Evolutionary conservation across 306 rosid genomes (phyloP), one percentile per base, ranked within the genome.

Genomic region (Begonia masoniana): DNA sequence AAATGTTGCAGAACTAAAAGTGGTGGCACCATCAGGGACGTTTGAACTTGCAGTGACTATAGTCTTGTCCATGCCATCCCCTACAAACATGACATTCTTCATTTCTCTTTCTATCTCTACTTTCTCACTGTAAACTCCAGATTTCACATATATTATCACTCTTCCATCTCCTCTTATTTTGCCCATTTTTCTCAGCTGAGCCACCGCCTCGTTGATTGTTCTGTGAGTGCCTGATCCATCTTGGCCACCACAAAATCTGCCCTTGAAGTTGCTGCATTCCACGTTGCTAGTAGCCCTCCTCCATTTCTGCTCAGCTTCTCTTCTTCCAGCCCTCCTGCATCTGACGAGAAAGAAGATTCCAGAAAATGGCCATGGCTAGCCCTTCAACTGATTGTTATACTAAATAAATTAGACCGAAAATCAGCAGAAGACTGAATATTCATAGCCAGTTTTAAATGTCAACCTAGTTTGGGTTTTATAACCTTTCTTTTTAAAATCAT

Each of bases 51-150:
- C 62, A 12, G 76, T 75, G 73, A 77, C 47, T 0, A 82, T 49
- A 4, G 86, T 88, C 63, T 24, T 71, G 64, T 76, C 85, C 5
- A 77, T 77, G 56, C 92, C 97, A 63, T 82, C 97, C 43, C 97
- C 86, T 0, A 88, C 86, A 16, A 88, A 16, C 88, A 82, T 81
- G 2, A 82, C 54, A 62, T 79, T 82, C 39, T 41, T 70, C 51
- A 70, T 4, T 9, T 67, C 61, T 23, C 43, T 12, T 7, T 63
- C 78, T 47, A 82, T 77, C 58, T 65, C 77, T 5, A 84, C 92
- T 9, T 73, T 82, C 59, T 82, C 88, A 16, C 63, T 12, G 54
- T 79, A 78, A 4, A 80, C 64, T 10, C 57, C 59, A 21, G 60
- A 48, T 59, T 59, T 59, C 63, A 59, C 63, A 9, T 59, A 59